These are phyloP conservation scores for Emergomyces africanus DNA, from an alignment of 2,329 filamentous ascomycete genomes.

Conservation along the genomic window DNA sequence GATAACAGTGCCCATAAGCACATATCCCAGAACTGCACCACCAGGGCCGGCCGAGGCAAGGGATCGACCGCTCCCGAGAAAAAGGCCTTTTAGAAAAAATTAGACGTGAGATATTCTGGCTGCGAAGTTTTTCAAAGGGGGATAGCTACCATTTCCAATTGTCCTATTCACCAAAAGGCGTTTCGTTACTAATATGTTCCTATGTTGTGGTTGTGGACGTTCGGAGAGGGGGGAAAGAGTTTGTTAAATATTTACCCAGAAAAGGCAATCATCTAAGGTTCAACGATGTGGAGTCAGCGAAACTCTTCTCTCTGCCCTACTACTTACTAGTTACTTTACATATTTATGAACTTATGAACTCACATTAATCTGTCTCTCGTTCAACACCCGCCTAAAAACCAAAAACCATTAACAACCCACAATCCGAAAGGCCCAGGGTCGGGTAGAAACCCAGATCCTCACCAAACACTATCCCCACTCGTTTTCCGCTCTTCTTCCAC, in stretches of 20 bases:
- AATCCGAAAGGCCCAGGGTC: neutral
- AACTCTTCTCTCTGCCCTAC: neutral
- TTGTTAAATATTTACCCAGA: constrained; percentile 23
- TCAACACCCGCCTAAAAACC: constrained; percentile 25
- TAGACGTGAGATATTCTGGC: neutral
- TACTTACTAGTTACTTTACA: neutral
- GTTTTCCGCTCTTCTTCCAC: constrained; percentile 7
- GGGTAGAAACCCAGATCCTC: neutral
- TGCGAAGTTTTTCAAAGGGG: neutral
- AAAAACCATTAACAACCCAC: neutral
- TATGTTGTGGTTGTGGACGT: neutral
- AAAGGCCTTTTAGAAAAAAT: constrained; percentile 19
- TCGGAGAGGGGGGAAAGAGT: neutral
- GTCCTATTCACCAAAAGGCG: constrained; percentile 15
- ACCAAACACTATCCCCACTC: constrained; percentile 12
- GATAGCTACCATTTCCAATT: constrained; percentile 27
- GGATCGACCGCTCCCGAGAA: constrained; percentile 29
- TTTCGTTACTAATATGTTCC: constrained; percentile 1
- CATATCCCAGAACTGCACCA: constrained; percentile 28
- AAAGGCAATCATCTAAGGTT: constrained; percentile 32
- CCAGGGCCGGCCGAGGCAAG: constrained; percentile 31
- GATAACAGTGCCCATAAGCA: constrained; percentile 33
- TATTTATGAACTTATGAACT: too few species aligned
- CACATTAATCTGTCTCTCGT: constrained; percentile 30
- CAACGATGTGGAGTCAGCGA: neutral